Evolutionary conservation across 805 yeast species (phyloP).

Genomic region (Naumovozyma castellii): DNA sequence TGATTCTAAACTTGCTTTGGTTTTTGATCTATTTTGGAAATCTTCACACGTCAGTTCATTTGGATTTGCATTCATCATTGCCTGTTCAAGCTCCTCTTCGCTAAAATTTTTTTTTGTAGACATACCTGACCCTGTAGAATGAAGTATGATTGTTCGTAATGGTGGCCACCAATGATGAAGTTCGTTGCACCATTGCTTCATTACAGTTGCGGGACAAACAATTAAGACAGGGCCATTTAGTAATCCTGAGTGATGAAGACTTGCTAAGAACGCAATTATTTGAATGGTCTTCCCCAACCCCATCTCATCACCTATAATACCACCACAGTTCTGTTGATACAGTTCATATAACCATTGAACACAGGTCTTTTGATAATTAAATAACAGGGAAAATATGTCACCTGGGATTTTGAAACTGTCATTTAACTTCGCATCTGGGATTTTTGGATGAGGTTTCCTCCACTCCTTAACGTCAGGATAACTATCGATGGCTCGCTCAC

Average conservation of each 20-base stretch:
- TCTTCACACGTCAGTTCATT: conserved; percentile 38
- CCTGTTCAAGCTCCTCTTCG: conserved; percentile 45
- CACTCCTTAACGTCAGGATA: conserved; percentile 42
- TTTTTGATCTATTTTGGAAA: conserved; percentile 21
- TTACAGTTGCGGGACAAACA: conserved; percentile 94
- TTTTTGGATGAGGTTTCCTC: conserved; percentile 65
- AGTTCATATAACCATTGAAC: conserved; percentile 97
- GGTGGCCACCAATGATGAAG: conserved; percentile 99
- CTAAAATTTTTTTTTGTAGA: conserved; percentile 24
- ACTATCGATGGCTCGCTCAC: conserved; percentile 25
- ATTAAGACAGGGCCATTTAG: conserved; percentile 70
- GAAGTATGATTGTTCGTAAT: conserved; percentile 72
- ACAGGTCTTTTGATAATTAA: conserved; percentile 91
- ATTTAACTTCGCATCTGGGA: conserved; percentile 66
- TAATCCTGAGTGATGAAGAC: conserved; percentile 71
- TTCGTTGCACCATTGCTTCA: conserved; percentile 96
- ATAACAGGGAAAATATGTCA: conserved; percentile 75
- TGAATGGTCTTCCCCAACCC: conserved; percentile 95
- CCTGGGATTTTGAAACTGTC: conserved; percentile 74
- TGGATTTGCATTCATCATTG: conserved; percentile 31
- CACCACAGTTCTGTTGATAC: conserved; percentile 83
- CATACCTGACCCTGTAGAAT: conserved; percentile 90
- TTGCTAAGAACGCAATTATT: conserved; percentile 82
- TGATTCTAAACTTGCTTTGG: conserved; percentile 24
- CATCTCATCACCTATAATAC: conserved; percentile 97